These are phyloP conservation scores for Pezicula radicicola DNA, from an alignment of 2,329 filamentous ascomycete species.

Conservation along the genomic window DNA sequence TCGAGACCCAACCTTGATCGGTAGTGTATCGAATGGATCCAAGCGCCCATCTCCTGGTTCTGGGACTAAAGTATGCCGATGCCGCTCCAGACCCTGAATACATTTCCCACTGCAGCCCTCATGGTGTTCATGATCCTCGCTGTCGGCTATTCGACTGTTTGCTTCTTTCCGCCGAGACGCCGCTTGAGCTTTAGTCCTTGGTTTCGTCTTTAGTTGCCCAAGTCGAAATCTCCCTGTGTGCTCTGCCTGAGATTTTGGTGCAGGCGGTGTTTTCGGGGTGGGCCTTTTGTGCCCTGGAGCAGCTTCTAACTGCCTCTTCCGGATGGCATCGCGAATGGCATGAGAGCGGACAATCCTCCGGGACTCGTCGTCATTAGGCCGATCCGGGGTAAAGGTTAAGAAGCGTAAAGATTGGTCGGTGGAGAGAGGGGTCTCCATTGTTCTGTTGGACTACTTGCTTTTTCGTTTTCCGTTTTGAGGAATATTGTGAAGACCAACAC, in stretches of 20 bases:
- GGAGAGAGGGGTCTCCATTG: too few species aligned
- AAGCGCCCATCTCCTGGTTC: neutral
- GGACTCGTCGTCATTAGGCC: neutral
- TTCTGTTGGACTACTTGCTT: too few species aligned
- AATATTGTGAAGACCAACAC: too few species aligned
- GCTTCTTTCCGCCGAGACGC: neutral
- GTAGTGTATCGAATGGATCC: conserved; percentile 13
- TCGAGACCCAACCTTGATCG: conserved; percentile 5
- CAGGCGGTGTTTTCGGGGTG: neutral
- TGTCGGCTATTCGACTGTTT: neutral
- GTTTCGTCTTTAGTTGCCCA: neutral
- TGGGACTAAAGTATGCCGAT: neutral
- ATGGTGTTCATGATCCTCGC: neutral
- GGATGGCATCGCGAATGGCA: neutral
- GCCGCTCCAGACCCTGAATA: neutral
- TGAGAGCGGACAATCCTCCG: neutral
- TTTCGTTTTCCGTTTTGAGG: too few species aligned
- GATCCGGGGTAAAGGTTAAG: neutral
- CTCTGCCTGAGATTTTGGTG: neutral
- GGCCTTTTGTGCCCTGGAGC: neutral
- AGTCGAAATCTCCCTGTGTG: neutral
- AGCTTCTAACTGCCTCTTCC: neutral
- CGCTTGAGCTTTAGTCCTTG: neutral
- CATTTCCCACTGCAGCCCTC: neutral
- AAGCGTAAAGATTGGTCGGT: neutral